Evolutionary conservation across 1,284 basidiomycete species (phyloP), one percentile per base, ranked within the genome.

Genomic region (Cutaneotrichosporon cavernicola): DNA sequence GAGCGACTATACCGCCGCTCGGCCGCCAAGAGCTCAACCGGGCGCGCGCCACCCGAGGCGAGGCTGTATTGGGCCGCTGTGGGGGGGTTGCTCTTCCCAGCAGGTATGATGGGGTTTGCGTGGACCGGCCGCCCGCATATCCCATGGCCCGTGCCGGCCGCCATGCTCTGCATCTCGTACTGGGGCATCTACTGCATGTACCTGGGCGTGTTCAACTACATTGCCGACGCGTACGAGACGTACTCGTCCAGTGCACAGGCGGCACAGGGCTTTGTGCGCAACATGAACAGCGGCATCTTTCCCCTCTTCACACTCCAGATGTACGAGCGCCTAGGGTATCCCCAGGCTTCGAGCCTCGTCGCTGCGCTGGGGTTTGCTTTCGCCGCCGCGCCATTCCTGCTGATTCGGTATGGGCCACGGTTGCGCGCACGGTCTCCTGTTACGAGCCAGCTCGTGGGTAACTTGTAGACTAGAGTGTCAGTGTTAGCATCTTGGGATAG

Each of bases 41-140:
- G 81, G 6, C 72, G 75, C 30, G 78, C 82, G 0, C 73, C 77
- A 0, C 82, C 83, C 0, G 83, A 84, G 69, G 81, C 80, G 4
- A 68, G 83, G 4, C 73, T 84, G 8, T 83, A 83, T 70, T 77
- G 76, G 62, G 72, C 76, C 7, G 76, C 77, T 0, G 70, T 75
- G 13, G 80, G 79, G 14, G 77, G 76, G 0, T 61, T 81, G 14
- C 67, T 79, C 58, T 81, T 81, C 66, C 73, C 78, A 0, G 36
- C 75, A 13, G 69, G 70, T 14, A 64, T 68, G 56, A 70, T 72
- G 65, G 66, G 71, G 26, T 80, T 69, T 55, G 79, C 74, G 0
- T 80, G 80, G 78, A 79, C 78, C 0, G 76, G 73, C 8, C 50
- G 66, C 63, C 72, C 76, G 6, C 52, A 60, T 13, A 60, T 70